Conservation (phyloP, 306 rosid genomes). For the Cicer cuneatum region DNA sequence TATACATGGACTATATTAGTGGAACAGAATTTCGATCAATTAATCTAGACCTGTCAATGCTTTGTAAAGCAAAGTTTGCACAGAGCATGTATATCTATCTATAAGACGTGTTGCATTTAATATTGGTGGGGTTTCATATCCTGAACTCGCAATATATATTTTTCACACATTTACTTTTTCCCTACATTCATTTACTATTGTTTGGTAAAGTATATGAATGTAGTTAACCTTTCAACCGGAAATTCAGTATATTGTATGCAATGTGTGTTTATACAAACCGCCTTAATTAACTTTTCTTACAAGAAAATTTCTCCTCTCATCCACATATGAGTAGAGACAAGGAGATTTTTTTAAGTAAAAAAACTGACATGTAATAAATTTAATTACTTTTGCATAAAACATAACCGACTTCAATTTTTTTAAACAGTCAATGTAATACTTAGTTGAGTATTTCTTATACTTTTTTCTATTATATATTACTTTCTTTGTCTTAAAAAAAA, state of each 20-base stretch:
- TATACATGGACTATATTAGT: not conserved
- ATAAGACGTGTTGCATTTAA: slow-evolving; percentile 38
- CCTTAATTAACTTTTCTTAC: not conserved
- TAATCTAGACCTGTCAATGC: slow-evolving; percentile 13
- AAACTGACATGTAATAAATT: too few relatives aligned
- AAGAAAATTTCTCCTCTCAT: not conserved
- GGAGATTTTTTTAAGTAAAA: too few relatives aligned
- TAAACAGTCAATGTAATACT: too few relatives aligned
- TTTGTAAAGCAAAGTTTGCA: slow-evolving; percentile 14
- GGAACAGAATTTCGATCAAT: slow-evolving; percentile 19
- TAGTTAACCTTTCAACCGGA: slow-evolving; percentile 24
- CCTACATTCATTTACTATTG: slow-evolving; percentile 46
- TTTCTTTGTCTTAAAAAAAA: too few relatives aligned
- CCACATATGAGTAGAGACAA: not conserved
- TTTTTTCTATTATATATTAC: too few relatives aligned
- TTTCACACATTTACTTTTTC: slow-evolving; percentile 30
- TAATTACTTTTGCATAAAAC: too few relatives aligned
- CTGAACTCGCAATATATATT: slow-evolving; percentile 14
- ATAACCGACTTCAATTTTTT: too few relatives aligned
- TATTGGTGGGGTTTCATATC: slow-evolving; percentile 27
- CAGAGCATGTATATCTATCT: not conserved
- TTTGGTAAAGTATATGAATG: slow-evolving; percentile 54
- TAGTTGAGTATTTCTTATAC: too few relatives aligned
- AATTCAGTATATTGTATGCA: slow-evolving; percentile 17
- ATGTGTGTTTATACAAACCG: not conserved